These are phyloP conservation scores for Oenanthe javanica DNA, from an alignment of 140 eudicot genomes.

Conservation along the genomic window DNA sequence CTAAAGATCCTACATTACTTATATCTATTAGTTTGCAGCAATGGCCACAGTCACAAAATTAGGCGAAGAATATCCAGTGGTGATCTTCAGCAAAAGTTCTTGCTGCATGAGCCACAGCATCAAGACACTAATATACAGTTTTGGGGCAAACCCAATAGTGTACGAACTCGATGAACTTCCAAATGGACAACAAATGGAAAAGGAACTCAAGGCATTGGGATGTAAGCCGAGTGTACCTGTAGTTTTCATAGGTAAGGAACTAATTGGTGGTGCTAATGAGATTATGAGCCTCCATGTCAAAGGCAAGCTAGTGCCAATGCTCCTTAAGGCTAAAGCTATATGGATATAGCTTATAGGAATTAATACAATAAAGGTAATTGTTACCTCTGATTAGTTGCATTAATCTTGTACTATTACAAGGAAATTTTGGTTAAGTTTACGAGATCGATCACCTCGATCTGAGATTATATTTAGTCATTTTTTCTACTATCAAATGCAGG, in stretches of 20 bases:
- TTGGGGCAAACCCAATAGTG: conserved; percentile 6
- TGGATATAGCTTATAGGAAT: not conserved
- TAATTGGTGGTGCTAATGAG: conserved; percentile 4
- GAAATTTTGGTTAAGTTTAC: not conserved
- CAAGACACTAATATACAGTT: conserved; percentile 11
- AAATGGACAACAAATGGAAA: conserved; percentile 12
- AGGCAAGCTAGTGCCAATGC: conserved; percentile 4
- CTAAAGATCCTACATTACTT: not conserved
- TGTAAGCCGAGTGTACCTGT: conserved; percentile 3
- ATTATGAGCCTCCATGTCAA: conserved; percentile 5
- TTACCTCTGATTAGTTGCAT: not conserved
- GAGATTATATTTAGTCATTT: not conserved
- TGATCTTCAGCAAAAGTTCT: conserved; percentile 14
- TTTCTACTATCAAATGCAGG: not conserved
- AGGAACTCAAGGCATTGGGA: conserved; percentile 9
- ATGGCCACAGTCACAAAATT: not conserved
- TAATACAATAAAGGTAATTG: not conserved
- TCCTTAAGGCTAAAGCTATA: conserved; percentile 7
- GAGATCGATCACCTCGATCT: not conserved
- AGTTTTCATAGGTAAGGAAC: conserved; percentile 11
- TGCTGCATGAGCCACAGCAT: conserved; percentile 17
- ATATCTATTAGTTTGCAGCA: not conserved
- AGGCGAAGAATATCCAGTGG: conserved; percentile 9
- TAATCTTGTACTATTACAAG: not conserved
- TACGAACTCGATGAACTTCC: conserved; percentile 11